These are phyloP conservation scores for Pseudogymnoascus sp. DNA, from an alignment of 2,329 filamentous ascomycete genomes.

Conservation along the genomic window DNA sequence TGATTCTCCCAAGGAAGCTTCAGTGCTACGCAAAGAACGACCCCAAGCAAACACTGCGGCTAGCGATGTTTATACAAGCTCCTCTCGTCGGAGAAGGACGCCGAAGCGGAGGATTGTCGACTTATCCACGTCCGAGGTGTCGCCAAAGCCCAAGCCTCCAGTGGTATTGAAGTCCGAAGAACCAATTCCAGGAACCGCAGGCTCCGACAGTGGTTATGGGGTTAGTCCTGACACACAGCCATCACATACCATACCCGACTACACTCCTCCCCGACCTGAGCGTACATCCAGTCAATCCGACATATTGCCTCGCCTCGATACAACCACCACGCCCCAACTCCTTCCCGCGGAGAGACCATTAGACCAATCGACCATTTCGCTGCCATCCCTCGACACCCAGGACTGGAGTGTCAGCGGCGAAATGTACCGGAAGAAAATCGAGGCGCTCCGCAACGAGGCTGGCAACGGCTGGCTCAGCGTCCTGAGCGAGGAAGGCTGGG, in stretches of 20 bases:
- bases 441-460: slow-evolving; percentile 75
- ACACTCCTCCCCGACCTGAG: slow-evolving; percentile 24
- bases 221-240: slow-evolving; percentile 27
- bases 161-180: slow-evolving; percentile 22
- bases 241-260: slow-evolving; percentile 21
- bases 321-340: slow-evolving; percentile 22
- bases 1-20: slow-evolving; percentile 35
- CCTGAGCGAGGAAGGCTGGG: slow-evolving; percentile 70
- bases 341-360: slow-evolving; percentile 25
- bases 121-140: slow-evolving; percentile 39
- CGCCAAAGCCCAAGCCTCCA: slow-evolving; percentile 10
- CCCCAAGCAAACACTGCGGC: slow-evolving; percentile 43
- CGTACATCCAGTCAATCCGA: slow-evolving; percentile 21
- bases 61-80: slow-evolving; percentile 52
- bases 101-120: slow-evolving; percentile 60
- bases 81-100: slow-evolving; percentile 50
- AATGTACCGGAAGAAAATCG: slow-evolving; percentile 80
- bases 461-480: slow-evolving; percentile 83
- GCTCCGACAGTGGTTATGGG: slow-evolving; percentile 24
- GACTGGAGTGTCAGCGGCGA: slow-evolving; percentile 67
- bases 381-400: slow-evolving; percentile 29
- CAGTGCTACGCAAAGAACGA: slow-evolving; percentile 53
- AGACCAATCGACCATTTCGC: slow-evolving; percentile 19
- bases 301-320: slow-evolving; percentile 22
- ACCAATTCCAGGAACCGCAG: slow-evolving; percentile 12